A percentile compares a stretch with the other conserved stretches of the same genome.
phyloP scores from a whole-genome alignment of 164 flowering plant genomes.

The Stephania yunnanensis region DNA sequence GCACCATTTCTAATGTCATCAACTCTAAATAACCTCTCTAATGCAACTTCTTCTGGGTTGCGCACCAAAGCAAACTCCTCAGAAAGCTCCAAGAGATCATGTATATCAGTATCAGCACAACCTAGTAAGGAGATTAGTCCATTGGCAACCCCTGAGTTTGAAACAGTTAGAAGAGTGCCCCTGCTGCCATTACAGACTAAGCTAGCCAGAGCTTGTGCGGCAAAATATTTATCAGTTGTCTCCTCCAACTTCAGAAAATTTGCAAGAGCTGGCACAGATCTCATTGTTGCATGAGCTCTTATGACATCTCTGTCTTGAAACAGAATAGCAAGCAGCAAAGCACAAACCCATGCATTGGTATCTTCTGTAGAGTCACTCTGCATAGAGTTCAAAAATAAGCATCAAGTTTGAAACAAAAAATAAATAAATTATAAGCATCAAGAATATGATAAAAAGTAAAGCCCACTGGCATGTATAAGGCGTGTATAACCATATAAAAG shows the following conservation, averaged over 20 bases:
- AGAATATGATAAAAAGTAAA: constrained; percentile 1
- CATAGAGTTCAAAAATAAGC: constrained; percentile 13
- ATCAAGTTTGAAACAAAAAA: neutral
- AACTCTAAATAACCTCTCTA: constrained; percentile 95
- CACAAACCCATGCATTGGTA: constrained; percentile 74
- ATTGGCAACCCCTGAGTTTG: constrained; percentile 89
- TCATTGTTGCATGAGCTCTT: constrained; percentile 74
- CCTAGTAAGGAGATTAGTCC: constrained; percentile 92
- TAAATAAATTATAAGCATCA: constrained; percentile 5
- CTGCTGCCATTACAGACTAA: constrained; percentile 96
- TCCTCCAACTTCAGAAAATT: constrained; percentile 84
- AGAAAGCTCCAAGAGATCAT: constrained; percentile 66
- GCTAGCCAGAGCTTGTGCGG: constrained; percentile 91
- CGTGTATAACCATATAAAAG: neutral
- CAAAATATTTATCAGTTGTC: constrained; percentile 81
- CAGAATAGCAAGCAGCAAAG: constrained; percentile 73
- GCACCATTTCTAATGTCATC: constrained; percentile 96
- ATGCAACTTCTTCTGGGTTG: constrained; percentile 88
- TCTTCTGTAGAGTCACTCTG: constrained; percentile 80
- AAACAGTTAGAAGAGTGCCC: constrained; percentile 89
- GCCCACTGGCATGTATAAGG: neutral
- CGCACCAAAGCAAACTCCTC: constrained; percentile 69
- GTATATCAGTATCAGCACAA: constrained; percentile 88
- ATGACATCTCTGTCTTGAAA: constrained; percentile 96
- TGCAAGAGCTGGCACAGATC: constrained; percentile 70